phyloP scores from a whole-genome alignment of 164 flowering plant species.

The Berberis thunbergii region DNA sequence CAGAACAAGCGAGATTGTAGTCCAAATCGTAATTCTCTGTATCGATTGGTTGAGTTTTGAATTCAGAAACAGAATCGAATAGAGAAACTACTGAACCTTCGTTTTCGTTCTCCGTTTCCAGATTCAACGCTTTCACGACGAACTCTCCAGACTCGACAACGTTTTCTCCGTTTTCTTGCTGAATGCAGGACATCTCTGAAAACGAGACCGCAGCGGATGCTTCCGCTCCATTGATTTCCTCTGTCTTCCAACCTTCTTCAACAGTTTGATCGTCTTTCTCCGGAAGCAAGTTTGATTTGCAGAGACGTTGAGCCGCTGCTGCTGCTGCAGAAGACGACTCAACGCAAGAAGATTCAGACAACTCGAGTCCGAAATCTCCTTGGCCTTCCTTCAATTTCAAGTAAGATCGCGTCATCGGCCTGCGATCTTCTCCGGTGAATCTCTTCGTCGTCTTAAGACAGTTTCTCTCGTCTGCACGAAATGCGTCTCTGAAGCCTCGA shows the following conservation, averaged over 20 bases:
- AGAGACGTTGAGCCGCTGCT: not conserved
- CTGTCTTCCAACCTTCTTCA: slow-evolving; percentile 4
- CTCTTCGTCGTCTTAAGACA: slow-evolving; percentile 3
- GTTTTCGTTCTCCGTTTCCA: slow-evolving; percentile 3
- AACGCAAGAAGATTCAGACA: slow-evolving; percentile 33
- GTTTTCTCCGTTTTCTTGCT: slow-evolving; percentile 4
- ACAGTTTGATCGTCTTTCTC: slow-evolving; percentile 5
- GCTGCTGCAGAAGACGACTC: slow-evolving; percentile 24
- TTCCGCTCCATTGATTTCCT: slow-evolving; percentile 11
- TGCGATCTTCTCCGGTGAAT: not conserved
- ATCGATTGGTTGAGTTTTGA: slow-evolving; percentile 13
- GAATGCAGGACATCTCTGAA: slow-evolving; percentile 27
- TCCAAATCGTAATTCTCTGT: slow-evolving; percentile 16
- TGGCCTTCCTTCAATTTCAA: slow-evolving; percentile 10
- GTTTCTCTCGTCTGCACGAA: slow-evolving; percentile 2
- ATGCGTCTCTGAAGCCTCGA: slow-evolving; percentile 6
- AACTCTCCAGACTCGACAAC: slow-evolving; percentile 5
- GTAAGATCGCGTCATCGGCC: slow-evolving; percentile 33
- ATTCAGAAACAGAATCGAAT: slow-evolving; percentile 12
- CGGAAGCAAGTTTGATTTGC: slow-evolving; percentile 1
- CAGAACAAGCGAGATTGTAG: slow-evolving; percentile 45
- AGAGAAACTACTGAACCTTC: slow-evolving; percentile 8
- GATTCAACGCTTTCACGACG: not conserved
- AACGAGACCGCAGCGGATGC: slow-evolving; percentile 15
- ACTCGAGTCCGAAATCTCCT: slow-evolving; percentile 13